Conservation (phyloP, 352 stramenopile genomes). For the Globisporangium lucens region DNA sequence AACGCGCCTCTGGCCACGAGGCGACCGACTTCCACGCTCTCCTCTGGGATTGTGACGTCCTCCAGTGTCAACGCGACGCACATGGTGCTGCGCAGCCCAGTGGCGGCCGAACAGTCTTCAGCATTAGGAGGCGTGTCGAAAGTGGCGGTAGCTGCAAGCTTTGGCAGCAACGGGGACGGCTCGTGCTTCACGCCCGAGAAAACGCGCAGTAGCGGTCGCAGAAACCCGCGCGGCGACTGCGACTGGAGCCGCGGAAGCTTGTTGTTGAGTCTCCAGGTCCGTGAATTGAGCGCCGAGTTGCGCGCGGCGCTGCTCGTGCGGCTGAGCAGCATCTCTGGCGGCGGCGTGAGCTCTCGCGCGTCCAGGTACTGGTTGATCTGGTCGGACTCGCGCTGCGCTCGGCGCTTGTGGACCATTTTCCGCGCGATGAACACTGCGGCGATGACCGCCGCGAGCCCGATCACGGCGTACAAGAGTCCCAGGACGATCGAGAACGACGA, state of each 20-base stretch:
- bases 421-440: constrained; percentile 16
- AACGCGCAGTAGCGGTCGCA: constrained; percentile 12
- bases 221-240: constrained; percentile 11
- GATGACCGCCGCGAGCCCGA: constrained; percentile 14
- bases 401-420: constrained; percentile 15
- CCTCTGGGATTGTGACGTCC: constrained; percentile 1
- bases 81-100: constrained; percentile 5
- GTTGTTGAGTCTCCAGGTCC: neutral
- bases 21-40: neutral
- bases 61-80: neutral
- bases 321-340: neutral
- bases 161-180: neutral
- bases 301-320: neutral
- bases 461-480: constrained; percentile 6
- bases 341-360: constrained; percentile 9
- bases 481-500: constrained; percentile 2
- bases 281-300: neutral
- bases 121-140: neutral
- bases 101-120: neutral
- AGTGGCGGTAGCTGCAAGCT: neutral
- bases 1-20: neutral
- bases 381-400: constrained; percentile 22
- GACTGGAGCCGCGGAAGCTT: constrained; percentile 12
- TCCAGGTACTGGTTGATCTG: constrained; percentile 13
- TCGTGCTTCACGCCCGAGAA: constrained; percentile 13